Conservation (phyloP, 208 protist species). For the Leishmania martiniquensis region DNA sequence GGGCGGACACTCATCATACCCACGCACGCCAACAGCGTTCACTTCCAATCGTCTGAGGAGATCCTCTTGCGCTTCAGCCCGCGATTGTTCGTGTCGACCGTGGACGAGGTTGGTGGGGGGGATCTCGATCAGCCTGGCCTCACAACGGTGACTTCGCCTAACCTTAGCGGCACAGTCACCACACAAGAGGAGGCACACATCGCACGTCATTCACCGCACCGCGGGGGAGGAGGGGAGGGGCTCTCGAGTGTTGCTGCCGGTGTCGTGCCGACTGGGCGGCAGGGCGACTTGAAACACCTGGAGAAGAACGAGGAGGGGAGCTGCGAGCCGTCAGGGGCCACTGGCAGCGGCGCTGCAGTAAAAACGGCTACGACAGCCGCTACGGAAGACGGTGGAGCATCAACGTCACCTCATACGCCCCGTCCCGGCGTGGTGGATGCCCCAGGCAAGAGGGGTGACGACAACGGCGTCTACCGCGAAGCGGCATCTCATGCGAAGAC, state of each 20-base stretch:
- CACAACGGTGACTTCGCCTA: background rate
- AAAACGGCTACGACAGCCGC: background rate
- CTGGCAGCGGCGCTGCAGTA: background rate
- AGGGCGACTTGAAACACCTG: background rate
- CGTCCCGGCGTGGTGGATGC: background rate
- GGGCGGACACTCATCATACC: constrained; percentile 69
- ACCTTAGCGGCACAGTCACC: background rate
- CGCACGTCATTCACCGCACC: too few species aligned
- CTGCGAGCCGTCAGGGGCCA: background rate
- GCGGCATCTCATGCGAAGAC: background rate
- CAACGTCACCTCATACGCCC: background rate
- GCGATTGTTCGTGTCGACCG: constrained; percentile 17
- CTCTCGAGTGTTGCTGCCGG: background rate
- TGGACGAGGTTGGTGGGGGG: constrained; percentile 22
- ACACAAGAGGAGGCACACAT: background rate
- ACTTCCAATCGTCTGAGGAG: constrained; percentile 56
- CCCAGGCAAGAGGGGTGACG: background rate
- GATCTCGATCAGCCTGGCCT: constrained; percentile 3
- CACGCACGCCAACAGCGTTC: constrained; percentile 54
- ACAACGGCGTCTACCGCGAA: background rate
- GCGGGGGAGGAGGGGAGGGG: background rate
- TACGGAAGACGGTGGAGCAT: background rate
- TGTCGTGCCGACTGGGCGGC: background rate
- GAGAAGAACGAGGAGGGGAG: background rate
- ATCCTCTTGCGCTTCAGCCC: constrained; percentile 45